Conservation (phyloP, 2,329 filamentous ascomycete genomes). For the Sphaerulina vaccinii region DNA sequence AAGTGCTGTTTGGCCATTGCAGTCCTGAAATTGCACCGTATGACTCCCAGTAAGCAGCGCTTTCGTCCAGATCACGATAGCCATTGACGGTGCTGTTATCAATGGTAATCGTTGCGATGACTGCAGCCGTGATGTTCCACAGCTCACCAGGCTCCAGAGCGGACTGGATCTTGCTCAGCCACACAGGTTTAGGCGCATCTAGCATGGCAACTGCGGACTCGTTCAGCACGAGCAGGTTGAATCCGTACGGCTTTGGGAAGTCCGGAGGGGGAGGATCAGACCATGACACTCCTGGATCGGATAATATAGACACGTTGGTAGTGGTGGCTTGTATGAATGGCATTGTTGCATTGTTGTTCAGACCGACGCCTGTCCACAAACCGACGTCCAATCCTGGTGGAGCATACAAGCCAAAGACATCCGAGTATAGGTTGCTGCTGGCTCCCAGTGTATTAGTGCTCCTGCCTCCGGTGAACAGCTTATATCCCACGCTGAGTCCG, state of each 20-base stretch:
- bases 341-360: constrained; percentile 3
- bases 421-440: neutral
- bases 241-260: constrained; percentile 1
- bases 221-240: neutral
- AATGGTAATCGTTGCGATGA: neutral
- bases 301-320: neutral
- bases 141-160: neutral
- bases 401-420: neutral
- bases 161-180: neutral
- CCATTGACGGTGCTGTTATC: neutral
- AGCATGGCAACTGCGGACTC: neutral
- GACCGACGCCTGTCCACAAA: neutral
- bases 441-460: neutral
- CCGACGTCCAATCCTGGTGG: neutral
- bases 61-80: neutral
- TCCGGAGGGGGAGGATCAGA: neutral
- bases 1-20: neutral
- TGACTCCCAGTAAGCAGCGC: neutral
- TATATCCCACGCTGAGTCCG: neutral
- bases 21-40: neutral
- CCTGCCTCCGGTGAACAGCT: neutral
- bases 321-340: neutral
- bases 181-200: neutral
- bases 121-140: neutral
- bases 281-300: neutral